Conservation (phyloP, 208 protist genomes). For the Leptomonas seymouri region DNA sequence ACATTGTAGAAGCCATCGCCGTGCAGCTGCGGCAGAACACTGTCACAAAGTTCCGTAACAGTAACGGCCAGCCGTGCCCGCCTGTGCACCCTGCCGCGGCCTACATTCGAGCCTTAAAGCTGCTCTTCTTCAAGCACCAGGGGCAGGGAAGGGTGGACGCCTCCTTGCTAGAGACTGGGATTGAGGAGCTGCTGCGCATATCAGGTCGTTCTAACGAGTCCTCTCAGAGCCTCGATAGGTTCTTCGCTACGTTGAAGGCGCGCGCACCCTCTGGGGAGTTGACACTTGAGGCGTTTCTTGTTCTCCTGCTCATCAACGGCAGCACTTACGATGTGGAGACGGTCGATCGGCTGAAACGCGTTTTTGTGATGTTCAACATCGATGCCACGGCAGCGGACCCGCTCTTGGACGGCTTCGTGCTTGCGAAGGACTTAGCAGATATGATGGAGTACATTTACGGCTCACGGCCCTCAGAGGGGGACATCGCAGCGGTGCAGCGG, state of each 20-base stretch:
- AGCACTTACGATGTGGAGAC: conserved; percentile 46
- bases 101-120: conserved; percentile 69
- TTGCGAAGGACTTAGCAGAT: conserved; percentile 46
- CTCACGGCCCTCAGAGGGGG: conserved; percentile 24
- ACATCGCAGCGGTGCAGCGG: conserved; percentile 34
- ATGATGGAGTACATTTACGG: conserved; percentile 52
- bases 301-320: conserved; percentile 61
- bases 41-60: conserved; percentile 31
- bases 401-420: conserved; percentile 44
- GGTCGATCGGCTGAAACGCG: conserved; percentile 37
- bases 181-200: conserved; percentile 48
- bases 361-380: conserved; percentile 78
- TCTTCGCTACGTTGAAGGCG: conserved; percentile 46
- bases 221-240: conserved; percentile 18
- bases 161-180: conserved; percentile 18
- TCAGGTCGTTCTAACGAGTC: conserved; percentile 22
- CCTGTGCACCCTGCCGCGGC: conserved; percentile 63
- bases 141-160: conserved; percentile 11
- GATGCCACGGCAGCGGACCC: conserved; percentile 26
- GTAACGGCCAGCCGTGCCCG: conserved; percentile 25
- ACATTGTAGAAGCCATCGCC: conserved; percentile 51
- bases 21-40: conserved; percentile 63
- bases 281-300: conserved; percentile 63
- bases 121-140: conserved; percentile 44
- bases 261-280: conserved; percentile 41